These are phyloP conservation scores for Rugosomyces carneus DNA, from an alignment of 1,284 basidiomycete genomes.

Conservation along the genomic window DNA sequence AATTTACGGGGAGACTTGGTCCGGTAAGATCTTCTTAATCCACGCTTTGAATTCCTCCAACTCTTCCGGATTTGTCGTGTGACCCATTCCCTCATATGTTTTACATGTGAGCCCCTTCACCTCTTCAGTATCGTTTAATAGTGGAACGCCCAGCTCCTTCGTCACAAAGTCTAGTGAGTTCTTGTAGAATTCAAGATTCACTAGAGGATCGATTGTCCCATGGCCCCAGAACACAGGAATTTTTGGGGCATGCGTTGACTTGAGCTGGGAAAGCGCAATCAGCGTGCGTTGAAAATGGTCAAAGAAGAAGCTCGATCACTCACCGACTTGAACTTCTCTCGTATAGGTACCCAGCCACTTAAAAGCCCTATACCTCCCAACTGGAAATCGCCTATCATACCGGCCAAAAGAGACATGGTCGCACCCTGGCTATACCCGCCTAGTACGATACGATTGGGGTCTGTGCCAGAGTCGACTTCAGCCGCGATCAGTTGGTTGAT, in stretches of 20 bases:
- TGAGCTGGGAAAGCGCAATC: conserved; percentile 39
- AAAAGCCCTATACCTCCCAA: conserved; percentile 70
- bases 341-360: conserved; percentile 75
- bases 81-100: conserved; percentile 54
- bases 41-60: conserved; percentile 59
- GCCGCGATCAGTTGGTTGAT: conserved; percentile 68
- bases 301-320: conserved; percentile 20
- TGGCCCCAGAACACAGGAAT: conserved; percentile 88
- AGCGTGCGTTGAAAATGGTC: conserved; percentile 7
- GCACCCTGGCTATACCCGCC: conserved; percentile 90
- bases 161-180: conserved; percentile 52
- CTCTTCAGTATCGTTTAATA: conserved; percentile 22
- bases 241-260: conserved; percentile 46
- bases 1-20: conserved; percentile 3
- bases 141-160: conserved; percentile 40
- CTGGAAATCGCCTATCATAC: conserved; percentile 60
- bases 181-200: conserved; percentile 45
- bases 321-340: conserved; percentile 58
- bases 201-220: conserved; percentile 72
- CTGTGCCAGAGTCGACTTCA: conserved; percentile 70
- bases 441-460: conserved; percentile 62
- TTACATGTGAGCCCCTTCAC: conserved; percentile 54
- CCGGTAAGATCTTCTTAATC: conserved; percentile 48
- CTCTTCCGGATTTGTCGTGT: conserved; percentile 58
- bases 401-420: conserved; percentile 72